Percentiles rank a stretch among this genome's conserved stretches.
phyloP scores from a whole-genome alignment of 176 grass and related monocot species.

The Ampelocalamus luodianensis region DNA sequence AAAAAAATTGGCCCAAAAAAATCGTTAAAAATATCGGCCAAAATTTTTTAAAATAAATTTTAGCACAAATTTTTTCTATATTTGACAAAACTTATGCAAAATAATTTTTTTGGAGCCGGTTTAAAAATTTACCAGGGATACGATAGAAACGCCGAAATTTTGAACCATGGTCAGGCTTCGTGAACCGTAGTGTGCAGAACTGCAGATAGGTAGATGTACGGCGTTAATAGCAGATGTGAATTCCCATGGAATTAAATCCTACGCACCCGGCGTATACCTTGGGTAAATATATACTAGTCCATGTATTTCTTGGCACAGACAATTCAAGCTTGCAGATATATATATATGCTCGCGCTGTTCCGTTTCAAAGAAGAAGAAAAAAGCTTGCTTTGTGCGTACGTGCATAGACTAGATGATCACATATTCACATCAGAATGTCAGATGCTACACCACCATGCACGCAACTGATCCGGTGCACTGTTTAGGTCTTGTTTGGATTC shows the following conservation, averaged over 20 bases:
- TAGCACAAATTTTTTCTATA: too few relatives aligned
- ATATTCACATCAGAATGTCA: too few relatives aligned
- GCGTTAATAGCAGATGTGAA: slow-evolving; percentile 22
- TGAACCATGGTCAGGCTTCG: background rate
- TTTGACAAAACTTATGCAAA: too few relatives aligned
- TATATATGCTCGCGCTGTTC: background rate
- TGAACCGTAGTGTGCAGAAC: background rate
- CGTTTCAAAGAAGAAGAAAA: background rate
- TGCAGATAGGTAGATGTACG: background rate
- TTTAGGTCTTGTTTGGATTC: background rate
- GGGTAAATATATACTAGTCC: background rate
- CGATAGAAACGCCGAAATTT: too few relatives aligned
- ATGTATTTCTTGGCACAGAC: background rate
- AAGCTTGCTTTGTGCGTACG: too few relatives aligned
- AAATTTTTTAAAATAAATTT: too few relatives aligned
- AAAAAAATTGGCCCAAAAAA: too few relatives aligned
- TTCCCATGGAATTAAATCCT: slow-evolving; percentile 7
- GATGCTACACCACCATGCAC: background rate
- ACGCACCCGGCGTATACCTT: background rate
- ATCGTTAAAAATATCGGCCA: too few relatives aligned
- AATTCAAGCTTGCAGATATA: background rate
- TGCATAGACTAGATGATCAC: too few relatives aligned
- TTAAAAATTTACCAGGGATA: too few relatives aligned
- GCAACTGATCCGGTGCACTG: background rate
- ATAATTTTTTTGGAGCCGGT: too few relatives aligned